Evolutionary conservation across 2,329 filamentous ascomycete genomes (phyloP), one percentile per base, ranked within the genome.

Genomic region (Alternaria brassicae): DNA sequence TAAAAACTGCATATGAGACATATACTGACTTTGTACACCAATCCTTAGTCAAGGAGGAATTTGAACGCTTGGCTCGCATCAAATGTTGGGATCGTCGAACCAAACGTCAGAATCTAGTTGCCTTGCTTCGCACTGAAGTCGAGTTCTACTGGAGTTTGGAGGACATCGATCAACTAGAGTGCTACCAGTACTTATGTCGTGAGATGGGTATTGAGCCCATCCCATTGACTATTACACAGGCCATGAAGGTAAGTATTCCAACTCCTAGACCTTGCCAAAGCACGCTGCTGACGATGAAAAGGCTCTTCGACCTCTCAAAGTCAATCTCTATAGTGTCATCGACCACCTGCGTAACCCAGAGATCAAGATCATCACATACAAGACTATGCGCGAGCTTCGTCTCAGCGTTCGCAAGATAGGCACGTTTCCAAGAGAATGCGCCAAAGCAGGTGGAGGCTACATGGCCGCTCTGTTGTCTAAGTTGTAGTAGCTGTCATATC

Each of bases 281-380:
- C 2, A 51, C 6, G 25, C 10, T 30, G 13, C 55, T 66, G 23
- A 68, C 13, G 12, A 10, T 15, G 7, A 3, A 6, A 4, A 73
- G 69, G 60, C 60, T 6, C 51, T 73, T 7, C 61, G 66, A 13
- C 30, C 56, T 8, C 42, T 72, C 32, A 63, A 64, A n/a, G 61
- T 72, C 54, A 75, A 74, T 27, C 55, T 75, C 8, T 63, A 61
- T 45, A 61, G 69, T 41, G 45, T 74, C 3, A 62, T 74, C 21
- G 65, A 73, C 27, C 61, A 72, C 36, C 59, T 67, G 8, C 70
- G 69, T 9, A 69, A 72, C 27, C 65, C 63, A 7, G 44, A 60
- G 6, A 32, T 57, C 17, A 32, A 53, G 8, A 48, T 67, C 7
- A 39, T 64, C 5, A 60, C 54, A 4, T 72, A 67, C 30, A 39